phyloP scores from a whole-genome alignment of 768 basidiomycete genomes.

The Inosperma sp. region DNA sequence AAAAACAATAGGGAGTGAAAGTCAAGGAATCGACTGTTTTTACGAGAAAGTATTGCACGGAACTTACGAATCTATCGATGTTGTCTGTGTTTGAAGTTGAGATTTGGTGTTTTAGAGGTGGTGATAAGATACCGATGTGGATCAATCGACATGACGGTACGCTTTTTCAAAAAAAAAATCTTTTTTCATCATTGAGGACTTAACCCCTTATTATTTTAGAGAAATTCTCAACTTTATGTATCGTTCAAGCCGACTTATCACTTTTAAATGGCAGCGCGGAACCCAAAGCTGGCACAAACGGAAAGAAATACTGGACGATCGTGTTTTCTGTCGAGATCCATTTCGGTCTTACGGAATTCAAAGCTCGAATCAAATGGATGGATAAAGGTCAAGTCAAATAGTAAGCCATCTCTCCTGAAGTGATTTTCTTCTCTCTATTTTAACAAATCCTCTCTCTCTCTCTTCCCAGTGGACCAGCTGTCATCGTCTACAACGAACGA shows the following conservation, averaged over 20 bases:
- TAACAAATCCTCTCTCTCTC: background rate
- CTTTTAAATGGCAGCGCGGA: conserved; percentile 67
- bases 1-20: conserved; percentile 50
- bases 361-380: conserved; percentile 76
- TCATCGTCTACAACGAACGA: conserved; percentile 78
- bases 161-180: conserved; percentile 21
- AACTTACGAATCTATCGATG: conserved; percentile 70
- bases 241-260: conserved; percentile 74
- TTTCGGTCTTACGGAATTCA: conserved; percentile 80
- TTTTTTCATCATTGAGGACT: background rate
- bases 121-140: conserved; percentile 66
- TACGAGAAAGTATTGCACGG: conserved; percentile 77
- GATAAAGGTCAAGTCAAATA: conserved; percentile 72
- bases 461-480: conserved; percentile 62
- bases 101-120: conserved; percentile 82
- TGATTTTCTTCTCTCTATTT: background rate
- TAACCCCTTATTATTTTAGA: conserved; percentile 34
- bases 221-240: conserved; percentile 70
- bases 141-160: conserved; percentile 57
- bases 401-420: conserved; percentile 53
- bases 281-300: conserved; percentile 56
- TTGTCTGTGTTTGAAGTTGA: conserved; percentile 80
- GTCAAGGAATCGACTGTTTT: conserved; percentile 82
- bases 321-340: conserved; percentile 82
- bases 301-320: conserved; percentile 78